Percentiles rank a stretch among this genome's conserved stretches.
These are phyloP conservation scores for Corylus avellana DNA, from an alignment of 306 rosid genomes.

Conservation along the genomic window DNA sequence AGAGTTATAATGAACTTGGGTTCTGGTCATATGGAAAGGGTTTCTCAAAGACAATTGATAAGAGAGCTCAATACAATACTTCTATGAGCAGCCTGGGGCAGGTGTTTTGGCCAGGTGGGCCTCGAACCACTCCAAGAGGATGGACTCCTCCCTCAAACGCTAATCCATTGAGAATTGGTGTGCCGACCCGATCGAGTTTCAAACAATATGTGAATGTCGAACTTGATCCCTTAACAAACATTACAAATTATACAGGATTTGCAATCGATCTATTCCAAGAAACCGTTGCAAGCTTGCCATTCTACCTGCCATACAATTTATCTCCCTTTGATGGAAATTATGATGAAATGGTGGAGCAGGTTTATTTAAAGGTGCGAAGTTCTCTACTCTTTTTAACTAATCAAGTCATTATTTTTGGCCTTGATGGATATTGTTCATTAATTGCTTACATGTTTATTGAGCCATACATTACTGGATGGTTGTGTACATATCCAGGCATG, in stretches of 20 bases:
- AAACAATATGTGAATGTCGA: constrained; percentile 30
- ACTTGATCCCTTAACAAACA: constrained; percentile 15
- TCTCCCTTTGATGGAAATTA: constrained; percentile 37
- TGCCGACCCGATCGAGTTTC: constrained; percentile 30
- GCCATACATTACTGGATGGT: no score
- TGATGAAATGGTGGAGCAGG: constrained; percentile 42
- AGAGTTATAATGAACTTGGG: constrained; percentile 44
- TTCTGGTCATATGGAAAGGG: constrained; percentile 47
- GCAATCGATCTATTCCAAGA: constrained; percentile 39
- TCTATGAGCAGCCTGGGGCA: constrained; percentile 39
- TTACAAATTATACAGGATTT: constrained; percentile 27
- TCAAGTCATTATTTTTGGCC: not conserved
- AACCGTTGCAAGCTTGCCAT: constrained; percentile 31
- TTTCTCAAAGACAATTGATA: constrained; percentile 25
- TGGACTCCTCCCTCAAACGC: constrained; percentile 31
- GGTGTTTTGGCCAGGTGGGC: constrained; percentile 52
- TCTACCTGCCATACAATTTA: constrained; percentile 25
- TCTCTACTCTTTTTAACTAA: not conserved
- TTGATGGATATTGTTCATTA: no score
- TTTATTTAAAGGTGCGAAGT: constrained; percentile 29
- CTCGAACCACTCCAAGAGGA: constrained; percentile 40
- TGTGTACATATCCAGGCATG: no score
- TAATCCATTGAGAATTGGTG: constrained; percentile 41
- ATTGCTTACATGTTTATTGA: no score
- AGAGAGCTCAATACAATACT: constrained; percentile 1